These are phyloP conservation scores for Cytospora schulzeri DNA, from an alignment of 2,329 filamentous ascomycete species.

Conservation along the genomic window DNA sequence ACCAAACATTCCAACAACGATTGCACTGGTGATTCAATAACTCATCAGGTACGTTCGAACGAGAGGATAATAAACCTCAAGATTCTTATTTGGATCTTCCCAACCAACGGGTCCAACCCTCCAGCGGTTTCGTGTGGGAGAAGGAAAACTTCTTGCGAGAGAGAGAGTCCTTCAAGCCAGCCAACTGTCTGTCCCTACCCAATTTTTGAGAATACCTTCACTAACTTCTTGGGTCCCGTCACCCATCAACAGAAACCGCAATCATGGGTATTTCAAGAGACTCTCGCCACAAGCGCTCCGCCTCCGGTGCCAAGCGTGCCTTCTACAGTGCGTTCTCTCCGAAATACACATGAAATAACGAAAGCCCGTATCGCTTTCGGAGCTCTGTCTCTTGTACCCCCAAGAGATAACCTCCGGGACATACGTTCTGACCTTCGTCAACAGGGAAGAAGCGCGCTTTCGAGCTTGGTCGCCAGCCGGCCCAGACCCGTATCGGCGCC, in stretches of 20 bases:
- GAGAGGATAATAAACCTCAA: neutral
- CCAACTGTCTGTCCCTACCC: neutral
- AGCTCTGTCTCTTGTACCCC: slow-evolving; percentile 19
- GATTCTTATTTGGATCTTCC: neutral
- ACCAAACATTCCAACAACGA: slow-evolving; percentile 25
- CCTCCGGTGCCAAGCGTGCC: slow-evolving; percentile 96
- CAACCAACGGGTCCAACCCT: neutral
- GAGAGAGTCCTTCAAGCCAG: neutral
- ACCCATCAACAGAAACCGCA: slow-evolving; percentile 63
- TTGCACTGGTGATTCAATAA: slow-evolving; percentile 29
- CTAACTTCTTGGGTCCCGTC: slow-evolving; percentile 34
- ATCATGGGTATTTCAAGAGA: slow-evolving; percentile 99
- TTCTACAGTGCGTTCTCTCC: slow-evolving; percentile 75
- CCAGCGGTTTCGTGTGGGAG: neutral
- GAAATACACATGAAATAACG: slow-evolving; percentile 54
- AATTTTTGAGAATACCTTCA: slow-evolving; percentile 8
- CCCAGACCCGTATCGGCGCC: slow-evolving; percentile 96
- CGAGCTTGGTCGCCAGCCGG: slow-evolving; percentile 98
- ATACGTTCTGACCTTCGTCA: slow-evolving; percentile 76
- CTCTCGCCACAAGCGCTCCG: slow-evolving; percentile 99
- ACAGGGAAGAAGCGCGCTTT: slow-evolving; percentile 95
- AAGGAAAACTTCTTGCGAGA: neutral
- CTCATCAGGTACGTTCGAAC: slow-evolving; percentile 29
- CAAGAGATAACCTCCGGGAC: slow-evolving; percentile 38
- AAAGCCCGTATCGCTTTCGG: slow-evolving; percentile 65